Conservation (phyloP, 805 yeast genomes). For the Sugiyamaella lignohabitans region DNA sequence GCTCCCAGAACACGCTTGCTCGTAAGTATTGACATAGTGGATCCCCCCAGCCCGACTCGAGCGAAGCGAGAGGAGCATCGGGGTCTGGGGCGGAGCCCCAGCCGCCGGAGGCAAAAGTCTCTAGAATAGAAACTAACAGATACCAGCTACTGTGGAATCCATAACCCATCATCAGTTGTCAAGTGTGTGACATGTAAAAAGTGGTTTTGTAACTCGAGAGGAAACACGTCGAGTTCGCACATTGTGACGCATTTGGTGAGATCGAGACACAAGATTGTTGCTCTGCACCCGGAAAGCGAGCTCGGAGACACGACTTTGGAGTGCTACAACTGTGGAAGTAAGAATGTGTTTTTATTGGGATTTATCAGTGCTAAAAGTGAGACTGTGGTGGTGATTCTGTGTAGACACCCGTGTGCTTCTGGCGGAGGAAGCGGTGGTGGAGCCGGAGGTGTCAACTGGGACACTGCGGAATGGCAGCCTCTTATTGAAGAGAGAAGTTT, state of each 20-base stretch:
- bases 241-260: conserved; percentile 79
- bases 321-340: conserved; percentile 84
- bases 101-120: not conserved
- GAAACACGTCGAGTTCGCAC: conserved; percentile 59
- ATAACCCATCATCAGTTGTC: conserved; percentile 56
- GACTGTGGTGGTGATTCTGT: conserved; percentile 76
- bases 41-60: not conserved
- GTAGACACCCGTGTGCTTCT: conserved; percentile 72
- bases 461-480: conserved; percentile 80
- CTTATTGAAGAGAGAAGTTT: conserved; percentile 73
- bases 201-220: conserved; percentile 85
- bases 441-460: conserved; percentile 54
- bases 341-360: conserved; percentile 74
- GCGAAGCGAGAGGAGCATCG: not conserved
- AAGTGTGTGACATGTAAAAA: conserved; percentile 69
- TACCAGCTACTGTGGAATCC: conserved; percentile 63
- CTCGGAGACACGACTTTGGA: conserved; percentile 83
- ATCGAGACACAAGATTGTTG: conserved; percentile 66
- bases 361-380: conserved; percentile 83
- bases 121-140: not conserved
- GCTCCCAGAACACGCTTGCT: conserved; percentile 42
- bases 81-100: not conserved
- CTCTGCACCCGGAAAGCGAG: conserved; percentile 72
- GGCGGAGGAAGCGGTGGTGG: conserved; percentile 4
- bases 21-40: conserved; percentile 23